Evolutionary conservation across 495 filamentous ascomycete genomes (phyloP), one percentile per base, ranked within the genome.

Genomic region (Penicillium cosmopolitanum): DNA sequence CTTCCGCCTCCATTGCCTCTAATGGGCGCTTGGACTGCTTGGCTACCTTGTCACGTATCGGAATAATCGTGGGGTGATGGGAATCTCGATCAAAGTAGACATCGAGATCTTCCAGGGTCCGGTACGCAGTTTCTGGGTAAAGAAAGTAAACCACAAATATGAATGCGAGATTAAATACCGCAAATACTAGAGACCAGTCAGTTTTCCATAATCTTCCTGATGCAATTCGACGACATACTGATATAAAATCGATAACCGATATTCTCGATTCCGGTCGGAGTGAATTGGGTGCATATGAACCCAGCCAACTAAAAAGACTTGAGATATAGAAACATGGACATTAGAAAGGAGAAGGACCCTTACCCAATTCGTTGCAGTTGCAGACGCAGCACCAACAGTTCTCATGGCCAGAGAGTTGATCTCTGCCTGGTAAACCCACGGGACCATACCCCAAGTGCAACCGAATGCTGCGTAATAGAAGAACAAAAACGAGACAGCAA

Each of bases 371-470:
- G 56, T 64, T 44, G 64, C 62, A 34, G 53, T 66, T 21, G 56
- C 62, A 46, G 82, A 61, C 0, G 80, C 81, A 3, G 80, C 77
- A 1, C 75, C 80, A 54, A 81, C 76, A 2, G 78, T 77, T 7
- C 82, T 66, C 72, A 80, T 81, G 12, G 70, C 66, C 8, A 84
- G 72, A 15, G 69, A 70, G 54, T 82, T 83, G 62, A 86, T 76
- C 56, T 86, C 83, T 7, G 82, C 78, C 5, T 82, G 80, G 66
- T 82, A 85, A 5, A 85, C 72, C 82, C 80, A 82, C 5, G 63
- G 63, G 13, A 63, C 63, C 63, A 65, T 65, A 10, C 63, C 63
- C 63, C 63, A 65, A 9, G 60, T 58, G 53, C 53, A 65, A 10
- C 63, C 63, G 47, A 65, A 62, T 15, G 50, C 60, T n/a, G 60